phyloP scores from a whole-genome alignment of 192 early-diverging fungal genomes.

The Geranomyces michiganensis region DNA sequence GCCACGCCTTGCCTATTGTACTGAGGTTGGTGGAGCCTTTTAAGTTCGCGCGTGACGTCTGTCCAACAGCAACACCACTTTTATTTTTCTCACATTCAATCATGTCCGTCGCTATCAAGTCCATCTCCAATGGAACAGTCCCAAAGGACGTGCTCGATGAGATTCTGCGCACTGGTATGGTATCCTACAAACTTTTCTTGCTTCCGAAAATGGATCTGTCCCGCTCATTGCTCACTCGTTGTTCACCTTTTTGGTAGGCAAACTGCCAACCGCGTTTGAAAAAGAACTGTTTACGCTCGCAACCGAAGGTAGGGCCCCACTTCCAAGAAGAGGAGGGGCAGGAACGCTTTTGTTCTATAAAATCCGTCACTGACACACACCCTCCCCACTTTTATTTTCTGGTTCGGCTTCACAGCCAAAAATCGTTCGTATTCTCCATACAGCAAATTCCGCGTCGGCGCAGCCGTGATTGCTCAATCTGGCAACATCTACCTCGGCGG shows the following conservation, averaged over 20 bases:
- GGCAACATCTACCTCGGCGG: constrained; percentile 66
- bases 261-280: constrained; percentile 12
- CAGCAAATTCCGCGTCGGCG: constrained; percentile 90
- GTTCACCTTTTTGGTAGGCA: neutral
- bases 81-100: neutral
- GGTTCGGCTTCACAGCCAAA: constrained; percentile 57
- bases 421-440: constrained; percentile 85
- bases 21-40: neutral
- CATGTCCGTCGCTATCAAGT: constrained; percentile 2
- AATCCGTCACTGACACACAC: no score
- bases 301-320: constrained; percentile 19
- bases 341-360: no score
- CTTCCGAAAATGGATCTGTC: neutral
- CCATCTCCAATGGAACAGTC: constrained; percentile 5
- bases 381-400: neutral
- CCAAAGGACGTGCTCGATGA: constrained; percentile 8
- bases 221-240: neutral
- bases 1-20: no score
- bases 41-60: neutral
- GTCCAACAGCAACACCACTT: neutral
- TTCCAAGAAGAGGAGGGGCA: no score
- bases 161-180: constrained; percentile 8
- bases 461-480: constrained; percentile 71
- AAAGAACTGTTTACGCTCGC: constrained; percentile 19
- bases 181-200: neutral